Conservation (phyloP, 148 eudicot species). For the Cornus controversa region DNA sequence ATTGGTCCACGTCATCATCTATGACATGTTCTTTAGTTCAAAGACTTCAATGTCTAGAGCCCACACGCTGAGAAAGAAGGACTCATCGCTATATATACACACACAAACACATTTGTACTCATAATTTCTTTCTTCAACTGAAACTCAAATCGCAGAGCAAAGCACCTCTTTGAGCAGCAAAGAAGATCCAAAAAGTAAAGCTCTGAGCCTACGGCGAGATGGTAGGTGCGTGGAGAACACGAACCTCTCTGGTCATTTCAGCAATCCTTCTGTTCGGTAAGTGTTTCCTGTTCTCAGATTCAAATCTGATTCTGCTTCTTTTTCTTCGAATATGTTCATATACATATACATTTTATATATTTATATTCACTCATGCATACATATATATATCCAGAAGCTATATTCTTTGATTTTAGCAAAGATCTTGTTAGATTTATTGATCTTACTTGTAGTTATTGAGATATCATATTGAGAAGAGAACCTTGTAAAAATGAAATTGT, state of each 20-base stretch:
- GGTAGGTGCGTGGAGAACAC: constrained; percentile 46
- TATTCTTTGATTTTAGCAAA: too few species aligned
- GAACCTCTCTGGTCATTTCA: constrained; percentile 38
- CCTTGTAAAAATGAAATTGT: too few species aligned
- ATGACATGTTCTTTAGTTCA: constrained; percentile 27
- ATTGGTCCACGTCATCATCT: constrained; percentile 57
- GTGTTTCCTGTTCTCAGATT: constrained; percentile 3
- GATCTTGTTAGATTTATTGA: too few species aligned
- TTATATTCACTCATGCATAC: neutral
- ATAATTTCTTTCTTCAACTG: neutral
- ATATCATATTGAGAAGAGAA: too few species aligned
- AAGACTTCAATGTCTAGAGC: constrained; percentile 8
- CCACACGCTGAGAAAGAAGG: neutral
- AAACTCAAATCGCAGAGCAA: neutral
- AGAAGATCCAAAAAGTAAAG: neutral
- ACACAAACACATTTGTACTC: neutral
- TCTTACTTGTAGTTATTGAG: neutral
- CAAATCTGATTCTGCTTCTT: neutral
- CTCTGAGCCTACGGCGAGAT: constrained; percentile 19
- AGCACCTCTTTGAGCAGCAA: neutral
- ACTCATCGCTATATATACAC: constrained; percentile 1
- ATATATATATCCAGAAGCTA: too few species aligned
- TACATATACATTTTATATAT: neutral
- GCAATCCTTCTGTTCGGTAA: constrained; percentile 59
- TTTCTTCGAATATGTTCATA: neutral